Base-by-base conservation (phyloP, 306 rosid genomes). In the Albizia julibrissin region DNA sequence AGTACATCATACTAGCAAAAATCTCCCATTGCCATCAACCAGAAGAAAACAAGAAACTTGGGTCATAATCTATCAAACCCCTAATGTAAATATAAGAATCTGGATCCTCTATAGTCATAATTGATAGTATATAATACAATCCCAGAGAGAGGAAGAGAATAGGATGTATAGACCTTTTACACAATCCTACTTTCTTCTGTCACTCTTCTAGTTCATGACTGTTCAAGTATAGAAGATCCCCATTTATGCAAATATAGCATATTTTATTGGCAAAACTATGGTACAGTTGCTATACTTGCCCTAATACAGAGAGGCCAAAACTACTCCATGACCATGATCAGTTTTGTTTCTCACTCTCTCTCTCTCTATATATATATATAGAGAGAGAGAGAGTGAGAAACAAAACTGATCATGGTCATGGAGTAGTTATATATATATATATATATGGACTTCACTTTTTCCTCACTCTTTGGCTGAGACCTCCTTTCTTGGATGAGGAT, bases 401-500 rank as follows among this genome's bases (percentile, higher is more conserved):
- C n/a, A n/a, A n/a, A n/a, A n/a, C n/a, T n/a, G n/a, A n/a, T n/a
- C n/a, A n/a, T n/a, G n/a, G n/a, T n/a, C n/a, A n/a, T n/a, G n/a
- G n/a, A n/a, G n/a, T n/a, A n/a, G n/a, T n/a, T n/a, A 44, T 2
- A 44, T 12, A 44, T 2, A 46, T 3, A 46, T 40, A 56, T 12
- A 61, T 52, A 19, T 22, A 22, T 58, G 80, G 72, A 72, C 77
- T 82, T 77, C 66, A 84, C 80, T 76, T 89, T 82, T 78, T 91
- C 77, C 94, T 91, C 34, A 37, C 79, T 87, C 75, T 92, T 70
- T 79, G 85, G 80, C 79, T 78, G 33, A 56, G 77, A 54, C 77
- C 74, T 80, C 77, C 74, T 79, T 68, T 87, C 82, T 84, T 91
- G 1, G 79, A 87, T 0, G 97, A 88, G 13, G 88, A 82, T 29